Evolutionary conservation across 169 alveolate genomes (phyloP).

Genomic region (Plasmodium billcollinsi): DNA sequence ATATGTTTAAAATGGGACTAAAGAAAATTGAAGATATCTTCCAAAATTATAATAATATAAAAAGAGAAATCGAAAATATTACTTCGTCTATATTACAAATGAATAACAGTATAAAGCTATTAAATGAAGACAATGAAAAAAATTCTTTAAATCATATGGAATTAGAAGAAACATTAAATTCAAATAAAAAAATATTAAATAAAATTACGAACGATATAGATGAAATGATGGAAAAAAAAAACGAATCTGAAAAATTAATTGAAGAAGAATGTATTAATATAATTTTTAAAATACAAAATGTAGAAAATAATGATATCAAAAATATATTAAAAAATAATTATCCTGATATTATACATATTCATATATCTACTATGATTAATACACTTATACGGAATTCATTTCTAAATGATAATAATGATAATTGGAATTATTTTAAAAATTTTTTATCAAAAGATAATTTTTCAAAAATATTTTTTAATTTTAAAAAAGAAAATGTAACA

Average conservation of each 20-base stretch:
- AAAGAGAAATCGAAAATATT: conserved; percentile 42
- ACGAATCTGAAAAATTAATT: conserved; percentile 64
- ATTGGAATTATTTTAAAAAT: conserved; percentile 75
- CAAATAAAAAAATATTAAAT: conserved; percentile 40
- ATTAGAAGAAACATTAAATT: conserved; percentile 25
- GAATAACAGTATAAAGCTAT: conserved; percentile 9
- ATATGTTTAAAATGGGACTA: conserved; percentile 71
- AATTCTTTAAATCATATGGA: conserved; percentile 16
- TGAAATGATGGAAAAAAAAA: conserved; percentile 64
- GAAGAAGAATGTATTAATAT: conserved; percentile 67
- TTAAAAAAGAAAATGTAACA: conserved; percentile 64
- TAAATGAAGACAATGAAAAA: conserved; percentile 25
- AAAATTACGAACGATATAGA: conserved; percentile 44
- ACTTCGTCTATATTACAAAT: conserved; percentile 2
- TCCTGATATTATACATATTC: conserved; percentile 28
- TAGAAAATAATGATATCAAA: conserved; percentile 61
- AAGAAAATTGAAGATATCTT: conserved; percentile 44
- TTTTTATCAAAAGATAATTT: conserved; percentile 61
- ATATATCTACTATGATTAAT: conserved; percentile 59
- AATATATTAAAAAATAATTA: conserved; percentile 52
- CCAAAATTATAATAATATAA: conserved; percentile 53
- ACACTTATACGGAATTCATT: conserved; percentile 34
- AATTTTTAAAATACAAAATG: conserved; percentile 72
- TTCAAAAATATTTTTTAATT: conserved; percentile 55
- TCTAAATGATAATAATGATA: conserved; percentile 60